Evolutionary conservation across 2,329 filamentous ascomycete species (phyloP).

Genomic region (Trichoderma sp.): DNA sequence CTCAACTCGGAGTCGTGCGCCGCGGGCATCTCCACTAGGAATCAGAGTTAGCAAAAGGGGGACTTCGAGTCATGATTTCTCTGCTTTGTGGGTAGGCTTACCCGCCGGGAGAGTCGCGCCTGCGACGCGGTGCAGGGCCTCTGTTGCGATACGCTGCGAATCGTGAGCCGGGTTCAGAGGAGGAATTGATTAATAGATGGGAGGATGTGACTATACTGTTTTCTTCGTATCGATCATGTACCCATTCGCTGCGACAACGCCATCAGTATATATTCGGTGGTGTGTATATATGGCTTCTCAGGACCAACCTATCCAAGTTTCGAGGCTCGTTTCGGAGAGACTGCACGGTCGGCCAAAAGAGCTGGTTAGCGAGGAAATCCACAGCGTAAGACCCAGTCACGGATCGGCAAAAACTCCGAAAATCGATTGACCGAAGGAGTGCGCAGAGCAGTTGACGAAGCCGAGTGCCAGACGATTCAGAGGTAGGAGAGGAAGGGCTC

Average conservation of each 20-base stretch:
- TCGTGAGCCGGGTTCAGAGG: constrained; percentile 24
- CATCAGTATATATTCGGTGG: not conserved
- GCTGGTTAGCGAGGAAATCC: constrained; percentile 32
- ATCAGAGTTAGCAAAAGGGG: constrained; percentile 16
- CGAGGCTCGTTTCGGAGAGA: constrained; percentile 60
- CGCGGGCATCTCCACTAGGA: constrained; percentile 46
- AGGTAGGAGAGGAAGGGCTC: constrained; percentile 24
- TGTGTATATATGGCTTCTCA: not conserved
- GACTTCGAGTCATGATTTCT: not conserved
- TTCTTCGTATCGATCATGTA: constrained; percentile 86
- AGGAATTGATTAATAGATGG: not conserved
- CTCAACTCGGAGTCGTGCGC: constrained; percentile 75
- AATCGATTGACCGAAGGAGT: constrained; percentile 31
- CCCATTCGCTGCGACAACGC: constrained; percentile 68
- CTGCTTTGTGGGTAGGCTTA: constrained; percentile 25
- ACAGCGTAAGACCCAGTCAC: constrained; percentile 33
- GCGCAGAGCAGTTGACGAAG: constrained; percentile 28
- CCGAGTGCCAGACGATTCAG: constrained; percentile 27
- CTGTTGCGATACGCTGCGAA: constrained; percentile 37
- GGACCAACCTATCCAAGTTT: constrained; percentile 66
- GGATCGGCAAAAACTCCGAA: constrained; percentile 32
- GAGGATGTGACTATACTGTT: constrained; percentile 47
- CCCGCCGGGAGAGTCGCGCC: constrained; percentile 43
- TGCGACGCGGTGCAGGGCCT: constrained; percentile 41
- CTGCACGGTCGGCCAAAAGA: constrained; percentile 45